phyloP scores from a whole-genome alignment of 148 eudicot genomes.

The Arbutus unedo region DNA sequence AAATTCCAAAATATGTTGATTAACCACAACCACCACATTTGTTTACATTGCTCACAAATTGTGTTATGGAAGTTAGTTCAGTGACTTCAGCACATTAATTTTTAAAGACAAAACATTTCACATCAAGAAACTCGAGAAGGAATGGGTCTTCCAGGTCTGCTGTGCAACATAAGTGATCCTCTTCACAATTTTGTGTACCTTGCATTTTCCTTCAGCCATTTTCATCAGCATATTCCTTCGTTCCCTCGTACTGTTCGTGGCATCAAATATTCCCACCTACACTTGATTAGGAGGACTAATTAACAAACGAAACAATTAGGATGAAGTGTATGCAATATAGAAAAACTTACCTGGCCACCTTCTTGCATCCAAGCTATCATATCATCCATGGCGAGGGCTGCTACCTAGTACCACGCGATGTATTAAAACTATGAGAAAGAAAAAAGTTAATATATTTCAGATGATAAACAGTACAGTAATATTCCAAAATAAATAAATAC shows the following conservation, averaged over 20 bases:
- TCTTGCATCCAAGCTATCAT: conserved; percentile 99
- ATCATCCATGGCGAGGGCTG: conserved; percentile 98
- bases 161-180: background rate
- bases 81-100: background rate
- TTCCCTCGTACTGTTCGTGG: conserved; percentile 81
- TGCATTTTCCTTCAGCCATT: conserved; percentile 99
- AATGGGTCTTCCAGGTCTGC: background rate
- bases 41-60: background rate
- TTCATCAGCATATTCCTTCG: conserved; percentile 95
- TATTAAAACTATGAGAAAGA: conserved; percentile 44
- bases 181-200: conserved; percentile 38
- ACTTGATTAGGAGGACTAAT: conserved; percentile 17
- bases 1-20: conserved; percentile 2
- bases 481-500: background rate
- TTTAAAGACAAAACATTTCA: background rate
- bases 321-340: conserved; percentile 6
- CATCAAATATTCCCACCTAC: conserved; percentile 97
- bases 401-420: conserved; percentile 73
- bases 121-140: background rate
- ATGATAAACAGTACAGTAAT: conserved; percentile 4
- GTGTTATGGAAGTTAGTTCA: background rate
- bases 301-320: conserved; percentile 10
- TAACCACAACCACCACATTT: background rate
- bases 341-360: conserved; percentile 89
- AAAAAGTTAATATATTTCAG: conserved; percentile 26